Evolutionary conservation across 2,329 filamentous ascomycete species (phyloP).

Genomic region (Trichoderma simmonsii): DNA sequence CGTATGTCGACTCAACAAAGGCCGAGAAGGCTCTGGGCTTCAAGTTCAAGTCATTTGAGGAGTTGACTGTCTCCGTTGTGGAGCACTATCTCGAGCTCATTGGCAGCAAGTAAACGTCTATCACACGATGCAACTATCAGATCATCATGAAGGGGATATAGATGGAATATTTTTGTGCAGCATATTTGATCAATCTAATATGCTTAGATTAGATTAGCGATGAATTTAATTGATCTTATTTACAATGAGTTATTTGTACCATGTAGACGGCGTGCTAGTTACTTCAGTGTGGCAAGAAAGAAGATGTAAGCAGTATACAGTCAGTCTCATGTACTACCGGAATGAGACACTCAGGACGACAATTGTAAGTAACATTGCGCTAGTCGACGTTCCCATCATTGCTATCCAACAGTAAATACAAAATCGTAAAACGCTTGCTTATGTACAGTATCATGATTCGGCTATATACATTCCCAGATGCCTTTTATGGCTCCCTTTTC

Average conservation of each 20-base stretch:
- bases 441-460: neutral
- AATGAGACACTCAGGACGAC: neutral
- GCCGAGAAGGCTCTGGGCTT: conserved; percentile 34
- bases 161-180: neutral
- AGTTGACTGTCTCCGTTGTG: conserved; percentile 34
- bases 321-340: neutral
- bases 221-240: neutral
- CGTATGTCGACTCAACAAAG: conserved; percentile 27
- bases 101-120: neutral
- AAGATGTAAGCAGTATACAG: neutral
- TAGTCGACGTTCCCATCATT: neutral
- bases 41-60: conserved; percentile 32
- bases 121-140: neutral
- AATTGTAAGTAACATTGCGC: neutral
- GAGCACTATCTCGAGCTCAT: conserved; percentile 34
- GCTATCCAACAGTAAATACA: neutral
- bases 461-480: neutral
- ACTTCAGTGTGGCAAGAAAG: neutral
- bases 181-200: neutral
- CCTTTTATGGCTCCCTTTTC: neutral
- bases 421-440: neutral
- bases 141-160: neutral
- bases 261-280: no score
- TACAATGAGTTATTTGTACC: neutral
- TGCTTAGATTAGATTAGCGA: neutral